Base-by-base conservation (phyloP, 1,139 yeast species). In the Saccharomyces pastorianus region DNA sequence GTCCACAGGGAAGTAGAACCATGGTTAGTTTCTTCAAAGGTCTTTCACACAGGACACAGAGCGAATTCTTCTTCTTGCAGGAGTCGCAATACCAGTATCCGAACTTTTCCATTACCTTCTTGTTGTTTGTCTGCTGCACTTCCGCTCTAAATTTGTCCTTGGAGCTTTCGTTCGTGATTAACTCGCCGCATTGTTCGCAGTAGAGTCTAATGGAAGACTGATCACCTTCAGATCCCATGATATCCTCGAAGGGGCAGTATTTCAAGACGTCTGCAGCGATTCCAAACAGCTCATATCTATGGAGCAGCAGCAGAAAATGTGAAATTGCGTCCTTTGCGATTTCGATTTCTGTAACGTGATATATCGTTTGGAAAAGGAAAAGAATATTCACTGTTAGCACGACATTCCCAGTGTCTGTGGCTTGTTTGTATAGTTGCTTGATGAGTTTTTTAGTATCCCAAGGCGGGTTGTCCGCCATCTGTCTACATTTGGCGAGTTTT, bases 61-160 rank as follows among this genome's bases (percentile, higher is more conserved):
- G 80, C 59, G 81, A 84, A 59, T 82, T 84, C 29, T 75, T 74
- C 48, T 71, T 73, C 3, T 76, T 73, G 67, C 97, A 91, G 47
- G 76, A 76, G 52, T 83, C 89, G 71, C 97, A 91, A 67, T 84
- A 88, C 96, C 96, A 90, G 62, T 78, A 84, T 0, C 95, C 96
- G 62, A 80, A 77, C 14, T 72, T 61, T 17, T 58, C 28, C 52
- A 58, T 51, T 17, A 56, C 55, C 6, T 54, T 44, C 20, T 48
- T 38, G 26, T 53, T 48, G 1, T 57, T 60, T 17, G 52, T 47
- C 14, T 50, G 57, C 38, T 56, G 59, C 58, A 65, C n/a, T 58
- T 61, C 60, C 61, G 69, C 32, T 51, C 63, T 53, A 59, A 60
- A 58, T 52, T 68, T 72, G 34, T 69, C 73, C 63, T 81, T 83